A percentile compares a stretch with the other conserved stretches of the same genome.
phyloP scores from a whole-genome alignment of 73 alveolate species.

The Tetrahymena malaccensis region DNA sequence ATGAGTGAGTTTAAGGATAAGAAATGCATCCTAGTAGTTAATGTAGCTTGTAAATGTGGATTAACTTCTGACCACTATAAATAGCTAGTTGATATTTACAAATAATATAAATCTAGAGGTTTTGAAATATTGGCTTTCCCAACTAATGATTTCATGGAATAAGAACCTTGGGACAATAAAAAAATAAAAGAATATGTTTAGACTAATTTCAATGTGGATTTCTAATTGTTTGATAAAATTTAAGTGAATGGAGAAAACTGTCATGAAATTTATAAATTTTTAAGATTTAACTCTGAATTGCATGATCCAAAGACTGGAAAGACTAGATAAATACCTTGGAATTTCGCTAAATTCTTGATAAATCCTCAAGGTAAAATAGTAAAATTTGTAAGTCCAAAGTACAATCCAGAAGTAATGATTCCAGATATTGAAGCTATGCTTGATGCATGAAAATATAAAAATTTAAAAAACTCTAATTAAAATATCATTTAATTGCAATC shows the following conservation, averaged over 20 bases:
- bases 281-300: constrained; percentile 47
- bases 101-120: constrained; percentile 3
- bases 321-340: constrained; percentile 74
- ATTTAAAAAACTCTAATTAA: too few species aligned
- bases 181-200: constrained; percentile 25
- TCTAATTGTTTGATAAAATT: constrained; percentile 28
- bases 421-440: constrained; percentile 36
- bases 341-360: constrained; percentile 66
- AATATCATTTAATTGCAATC: too few species aligned
- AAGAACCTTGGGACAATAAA: constrained; percentile 9
- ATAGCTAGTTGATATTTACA: constrained; percentile 14
- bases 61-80: constrained; percentile 4
- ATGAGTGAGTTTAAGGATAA: background rate
- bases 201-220: background rate
- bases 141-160: constrained; percentile 5
- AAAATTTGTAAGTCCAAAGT: constrained; percentile 46
- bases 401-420: constrained; percentile 24
- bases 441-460: background rate
- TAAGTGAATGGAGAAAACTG: constrained; percentile 64
- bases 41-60: constrained; percentile 24
- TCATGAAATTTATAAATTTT: constrained; percentile 54
- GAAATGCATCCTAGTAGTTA: constrained; percentile 2
- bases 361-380: constrained; percentile 51
- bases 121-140: constrained; percentile 31
- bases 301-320: constrained; percentile 22